phyloP scores from a whole-genome alignment of 1,284 basidiomycete species.

The Malassezia furfur region DNA sequence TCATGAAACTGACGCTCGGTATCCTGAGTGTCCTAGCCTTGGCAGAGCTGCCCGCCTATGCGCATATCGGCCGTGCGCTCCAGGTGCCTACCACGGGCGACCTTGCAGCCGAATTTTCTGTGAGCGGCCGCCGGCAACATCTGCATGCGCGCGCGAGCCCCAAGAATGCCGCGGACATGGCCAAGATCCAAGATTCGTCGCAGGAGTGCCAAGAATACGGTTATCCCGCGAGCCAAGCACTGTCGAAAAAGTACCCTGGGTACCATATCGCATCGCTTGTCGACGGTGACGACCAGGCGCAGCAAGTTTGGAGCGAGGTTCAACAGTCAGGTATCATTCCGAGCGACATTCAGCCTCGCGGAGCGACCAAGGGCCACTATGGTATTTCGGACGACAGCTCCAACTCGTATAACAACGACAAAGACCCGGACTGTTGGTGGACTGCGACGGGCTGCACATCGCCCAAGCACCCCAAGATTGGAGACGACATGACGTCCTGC shows the following conservation, averaged over 20 bases:
- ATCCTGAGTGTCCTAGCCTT: too few relatives aligned
- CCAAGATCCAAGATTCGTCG: background rate
- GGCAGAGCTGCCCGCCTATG: background rate
- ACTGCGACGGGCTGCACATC: conserved; percentile 34
- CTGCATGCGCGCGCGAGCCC: background rate
- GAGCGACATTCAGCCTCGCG: conserved; percentile 8
- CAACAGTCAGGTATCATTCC: conserved; percentile 14
- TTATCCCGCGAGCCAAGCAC: background rate
- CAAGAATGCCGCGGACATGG: background rate
- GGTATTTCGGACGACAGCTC: background rate
- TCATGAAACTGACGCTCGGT: too few relatives aligned
- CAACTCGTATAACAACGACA: background rate
- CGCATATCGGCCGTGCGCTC: background rate
- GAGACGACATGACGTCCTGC: conserved; percentile 48
- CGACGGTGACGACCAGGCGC: conserved; percentile 39
- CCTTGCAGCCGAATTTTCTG: background rate
- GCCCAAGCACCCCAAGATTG: conserved; percentile 40
- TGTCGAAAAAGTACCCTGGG: conserved; percentile 19
- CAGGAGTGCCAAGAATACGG: conserved; percentile 7
- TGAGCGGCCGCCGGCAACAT: background rate
- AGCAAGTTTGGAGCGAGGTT: conserved; percentile 13
- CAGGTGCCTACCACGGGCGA: background rate
- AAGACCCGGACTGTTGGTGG: conserved; percentile 46
- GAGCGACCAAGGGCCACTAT: background rate
- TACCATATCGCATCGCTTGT: conserved; percentile 50